Percentiles rank a stretch among this genome's conserved stretches.
These are phyloP conservation scores for Hericium erinaceus DNA, from an alignment of 768 basidiomycete species.

Conservation along the genomic window DNA sequence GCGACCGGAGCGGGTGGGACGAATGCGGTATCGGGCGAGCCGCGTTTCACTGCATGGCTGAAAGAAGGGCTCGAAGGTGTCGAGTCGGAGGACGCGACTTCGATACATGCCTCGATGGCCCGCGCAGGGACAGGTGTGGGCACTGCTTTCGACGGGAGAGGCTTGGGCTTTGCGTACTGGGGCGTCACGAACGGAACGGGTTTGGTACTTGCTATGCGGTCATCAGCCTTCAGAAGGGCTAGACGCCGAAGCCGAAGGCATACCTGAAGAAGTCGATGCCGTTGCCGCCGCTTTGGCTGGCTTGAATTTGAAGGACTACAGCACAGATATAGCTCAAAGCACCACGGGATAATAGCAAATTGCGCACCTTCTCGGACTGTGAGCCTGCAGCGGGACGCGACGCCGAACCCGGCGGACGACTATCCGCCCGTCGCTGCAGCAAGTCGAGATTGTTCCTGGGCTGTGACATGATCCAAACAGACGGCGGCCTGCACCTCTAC, in stretches of 20 bases:
- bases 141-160: not conserved
- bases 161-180: conserved; percentile 6
- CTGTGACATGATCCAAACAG: conserved; percentile 8
- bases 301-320: conserved; percentile 12
- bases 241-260: not conserved
- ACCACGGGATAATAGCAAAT: not conserved
- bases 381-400: conserved; percentile 3
- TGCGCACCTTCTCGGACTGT: conserved; percentile 5
- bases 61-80: not conserved
- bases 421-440: conserved; percentile 7
- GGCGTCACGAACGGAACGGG: conserved; percentile 5
- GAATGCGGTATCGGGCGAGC: not conserved
- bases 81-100: conserved; percentile 6
- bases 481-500: too few relatives aligned
- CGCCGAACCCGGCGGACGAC: not conserved
- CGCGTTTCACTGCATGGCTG: not conserved
- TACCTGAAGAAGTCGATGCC: not conserved
- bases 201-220: not conserved
- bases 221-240: not conserved
- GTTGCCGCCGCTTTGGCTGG: conserved; percentile 7
- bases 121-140: not conserved
- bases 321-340: not conserved
- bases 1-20: not conserved
- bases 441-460: conserved; percentile 15
- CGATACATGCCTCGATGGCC: conserved; percentile 7